Evolutionary conservation across 192 early-diverging fungal species (phyloP).

Genomic region (Coemansia sp.): DNA sequence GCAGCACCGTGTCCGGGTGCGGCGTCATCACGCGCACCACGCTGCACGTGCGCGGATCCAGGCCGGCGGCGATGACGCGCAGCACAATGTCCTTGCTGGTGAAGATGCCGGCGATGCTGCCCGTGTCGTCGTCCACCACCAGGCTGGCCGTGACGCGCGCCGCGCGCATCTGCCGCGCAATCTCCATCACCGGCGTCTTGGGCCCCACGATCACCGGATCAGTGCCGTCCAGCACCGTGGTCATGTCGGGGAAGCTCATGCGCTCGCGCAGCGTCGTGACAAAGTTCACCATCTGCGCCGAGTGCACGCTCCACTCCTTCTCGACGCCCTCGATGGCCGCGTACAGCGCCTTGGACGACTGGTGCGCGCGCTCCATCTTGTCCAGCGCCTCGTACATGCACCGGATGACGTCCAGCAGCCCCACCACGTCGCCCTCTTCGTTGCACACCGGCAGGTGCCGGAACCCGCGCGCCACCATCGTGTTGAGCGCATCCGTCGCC

Average conservation of each 20-base stretch:
- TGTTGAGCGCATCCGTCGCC: conserved; percentile 75
- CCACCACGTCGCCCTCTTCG: conserved; percentile 81
- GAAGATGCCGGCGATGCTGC: conserved; percentile 81
- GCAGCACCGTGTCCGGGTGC: conserved; percentile 73
- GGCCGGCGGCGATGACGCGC: conserved; percentile 79
- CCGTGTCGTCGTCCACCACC: conserved; percentile 62
- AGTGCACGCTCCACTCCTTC: conserved; percentile 71
- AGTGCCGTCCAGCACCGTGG: conserved; percentile 68
- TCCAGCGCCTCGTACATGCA: conserved; percentile 81
- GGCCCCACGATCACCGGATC: conserved; percentile 61
- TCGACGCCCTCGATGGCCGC: conserved; percentile 78
- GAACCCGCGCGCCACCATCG: conserved; percentile 80
- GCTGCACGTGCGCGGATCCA: conserved; percentile 83
- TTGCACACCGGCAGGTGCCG: conserved; percentile 82
- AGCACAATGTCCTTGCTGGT: conserved; percentile 88
- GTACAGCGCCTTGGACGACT: conserved; percentile 74
- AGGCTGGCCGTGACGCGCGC: conserved; percentile 70
- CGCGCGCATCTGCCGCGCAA: conserved; percentile 70
- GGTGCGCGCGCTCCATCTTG: conserved; percentile 80
- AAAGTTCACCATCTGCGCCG: conserved; percentile 65
- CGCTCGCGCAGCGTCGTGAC: conserved; percentile 71
- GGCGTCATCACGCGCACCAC: conserved; percentile 98
- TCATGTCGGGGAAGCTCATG: conserved; percentile 89
- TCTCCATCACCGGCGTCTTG: conserved; percentile 64
- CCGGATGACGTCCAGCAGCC: conserved; percentile 79